Conservation (phyloP, 192 early-diverging fungal genomes). For the Entomortierella parvispora region DNA sequence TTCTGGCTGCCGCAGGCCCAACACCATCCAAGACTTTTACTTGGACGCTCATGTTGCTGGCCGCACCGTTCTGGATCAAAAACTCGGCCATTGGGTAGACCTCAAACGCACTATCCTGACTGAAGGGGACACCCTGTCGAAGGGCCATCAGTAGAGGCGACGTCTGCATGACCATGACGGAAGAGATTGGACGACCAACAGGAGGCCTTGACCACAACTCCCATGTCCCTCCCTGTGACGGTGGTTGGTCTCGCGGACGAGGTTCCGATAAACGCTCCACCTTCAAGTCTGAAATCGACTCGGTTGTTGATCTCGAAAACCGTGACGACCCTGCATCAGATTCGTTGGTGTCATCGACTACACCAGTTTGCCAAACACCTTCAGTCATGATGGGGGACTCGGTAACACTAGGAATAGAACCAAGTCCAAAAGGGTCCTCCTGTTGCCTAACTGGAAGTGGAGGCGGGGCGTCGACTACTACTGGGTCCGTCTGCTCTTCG, state of each 20-base stretch:
- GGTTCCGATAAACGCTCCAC: background rate
- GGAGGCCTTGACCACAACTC: conserved; percentile 19
- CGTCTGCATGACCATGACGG: conserved; percentile 44
- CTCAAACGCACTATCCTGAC: conserved; percentile 20
- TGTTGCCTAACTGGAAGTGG: conserved; percentile 3
- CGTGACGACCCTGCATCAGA: conserved; percentile 29
- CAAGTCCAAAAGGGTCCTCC: background rate
- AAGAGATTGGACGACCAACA: conserved; percentile 26
- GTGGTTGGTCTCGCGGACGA: background rate
- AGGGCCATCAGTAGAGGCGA: conserved; percentile 43
- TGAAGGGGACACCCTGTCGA: conserved; percentile 36
- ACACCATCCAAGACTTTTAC: conserved; percentile 21
- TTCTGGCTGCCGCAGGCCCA: background rate
- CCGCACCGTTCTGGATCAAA: conserved; percentile 47
- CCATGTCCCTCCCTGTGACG: background rate
- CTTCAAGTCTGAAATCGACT: conserved; percentile 1
- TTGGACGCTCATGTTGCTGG: conserved; percentile 42
- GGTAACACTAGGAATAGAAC: background rate
- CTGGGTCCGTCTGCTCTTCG: background rate
- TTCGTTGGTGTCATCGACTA: background rate
- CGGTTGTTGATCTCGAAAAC: conserved; percentile 13
- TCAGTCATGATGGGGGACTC: conserved; percentile 1
- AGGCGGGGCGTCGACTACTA: background rate
- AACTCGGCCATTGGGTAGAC: conserved; percentile 51
- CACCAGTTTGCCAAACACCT: background rate